Conservation (phyloP, 176 grass and related monocot genomes). For the Carex littledalei region DNA sequence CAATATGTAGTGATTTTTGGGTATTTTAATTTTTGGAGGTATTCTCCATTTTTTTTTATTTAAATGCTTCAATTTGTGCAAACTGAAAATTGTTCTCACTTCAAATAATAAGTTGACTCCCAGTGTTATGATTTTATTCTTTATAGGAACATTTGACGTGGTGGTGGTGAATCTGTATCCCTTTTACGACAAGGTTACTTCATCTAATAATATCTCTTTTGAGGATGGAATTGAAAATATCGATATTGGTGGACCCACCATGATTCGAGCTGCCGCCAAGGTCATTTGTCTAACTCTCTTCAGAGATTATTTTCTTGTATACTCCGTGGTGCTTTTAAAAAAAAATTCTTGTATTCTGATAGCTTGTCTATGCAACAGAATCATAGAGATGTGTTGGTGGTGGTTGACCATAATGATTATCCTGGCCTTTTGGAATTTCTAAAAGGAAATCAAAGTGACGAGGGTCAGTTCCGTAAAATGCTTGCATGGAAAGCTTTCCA, state of each 20-base stretch:
- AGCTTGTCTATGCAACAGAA: constrained; percentile 19
- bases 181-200: constrained; percentile 88
- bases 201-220: constrained; percentile 55
- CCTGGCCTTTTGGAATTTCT: constrained; percentile 40
- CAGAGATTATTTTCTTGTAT: not conserved
- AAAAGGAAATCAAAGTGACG: constrained; percentile 40
- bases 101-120: not conserved
- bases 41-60: not conserved
- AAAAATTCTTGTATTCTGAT: not conserved
- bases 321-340: not conserved
- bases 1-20: not conserved
- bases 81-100: not conserved
- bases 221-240: constrained; percentile 96
- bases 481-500: constrained; percentile 91
- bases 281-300: constrained; percentile 23
- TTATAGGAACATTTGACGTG: constrained; percentile 87
- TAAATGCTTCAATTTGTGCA: not conserved
- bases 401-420: constrained; percentile 47
- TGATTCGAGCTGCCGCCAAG: constrained; percentile 94
- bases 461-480: constrained; percentile 48
- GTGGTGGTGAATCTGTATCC: constrained; percentile 98
- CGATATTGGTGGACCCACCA: constrained; percentile 88
- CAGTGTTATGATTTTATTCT: not conserved
- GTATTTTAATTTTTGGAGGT: not conserved
- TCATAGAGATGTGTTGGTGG: constrained; percentile 45